A percentile compares a stretch with the other conserved stretches of the same genome.
phyloP scores from a whole-genome alignment of 164 flowering plant species.

The Vitis rupestris region DNA sequence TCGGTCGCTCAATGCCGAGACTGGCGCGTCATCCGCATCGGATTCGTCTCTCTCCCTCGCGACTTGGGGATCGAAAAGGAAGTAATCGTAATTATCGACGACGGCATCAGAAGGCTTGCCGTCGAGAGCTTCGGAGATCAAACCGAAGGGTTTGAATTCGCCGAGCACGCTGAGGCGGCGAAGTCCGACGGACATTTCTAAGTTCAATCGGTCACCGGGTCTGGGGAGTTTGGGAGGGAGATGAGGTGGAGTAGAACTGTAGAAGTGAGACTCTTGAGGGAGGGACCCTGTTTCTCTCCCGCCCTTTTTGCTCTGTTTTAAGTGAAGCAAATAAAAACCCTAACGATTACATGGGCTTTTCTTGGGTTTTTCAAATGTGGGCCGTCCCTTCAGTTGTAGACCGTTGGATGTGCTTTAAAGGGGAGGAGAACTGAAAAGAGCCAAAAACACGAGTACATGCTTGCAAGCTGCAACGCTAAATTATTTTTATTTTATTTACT shows the following conservation, averaged over 20 bases:
- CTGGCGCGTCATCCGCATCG: conserved; percentile 25
- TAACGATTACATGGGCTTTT: too few relatives aligned
- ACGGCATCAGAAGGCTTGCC: conserved; percentile 53
- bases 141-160: conserved; percentile 92
- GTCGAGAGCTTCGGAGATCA: conserved; percentile 79
- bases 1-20: conserved; percentile 30
- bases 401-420: too few relatives aligned
- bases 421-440: too few relatives aligned
- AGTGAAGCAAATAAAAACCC: too few relatives aligned
- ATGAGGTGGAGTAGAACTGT: not conserved
- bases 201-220: not conserved
- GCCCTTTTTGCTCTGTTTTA: too few relatives aligned
- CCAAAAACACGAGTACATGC: too few relatives aligned
- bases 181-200: conserved; percentile 48
- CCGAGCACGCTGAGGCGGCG: conserved; percentile 71
- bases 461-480: too few relatives aligned
- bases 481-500: too few relatives aligned
- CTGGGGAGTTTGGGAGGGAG: not conserved
- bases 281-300: not conserved
- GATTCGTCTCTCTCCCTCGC: conserved; percentile 41
- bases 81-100: conserved; percentile 58
- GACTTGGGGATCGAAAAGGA: conserved; percentile 65
- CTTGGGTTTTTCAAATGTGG: too few relatives aligned
- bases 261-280: not conserved
- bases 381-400: too few relatives aligned